phyloP scores from a whole-genome alignment of 352 stramenopile species.

The Pythium vanterpoolii region DNA sequence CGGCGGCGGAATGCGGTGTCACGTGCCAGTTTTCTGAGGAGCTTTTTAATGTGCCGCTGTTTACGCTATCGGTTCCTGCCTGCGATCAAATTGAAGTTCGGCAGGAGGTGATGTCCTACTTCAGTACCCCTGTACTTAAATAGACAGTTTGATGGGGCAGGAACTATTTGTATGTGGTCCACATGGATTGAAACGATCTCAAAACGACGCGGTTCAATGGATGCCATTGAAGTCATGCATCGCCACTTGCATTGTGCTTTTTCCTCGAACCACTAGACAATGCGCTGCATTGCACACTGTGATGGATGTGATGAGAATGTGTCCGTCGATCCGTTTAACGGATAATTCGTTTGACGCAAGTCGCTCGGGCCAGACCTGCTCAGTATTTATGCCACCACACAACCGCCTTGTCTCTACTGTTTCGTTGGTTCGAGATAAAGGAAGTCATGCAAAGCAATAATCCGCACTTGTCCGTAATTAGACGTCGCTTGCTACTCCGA shows the following conservation, averaged over 20 bases:
- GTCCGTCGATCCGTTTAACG: neutral
- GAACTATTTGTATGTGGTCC: neutral
- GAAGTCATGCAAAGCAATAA: neutral
- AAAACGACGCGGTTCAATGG: neutral
- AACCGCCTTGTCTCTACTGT: neutral
- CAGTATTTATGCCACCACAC: neutral
- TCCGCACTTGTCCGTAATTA: neutral
- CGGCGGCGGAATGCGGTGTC: neutral
- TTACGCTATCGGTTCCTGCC: slow-evolving; percentile 2
- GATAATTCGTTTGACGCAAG: neutral
- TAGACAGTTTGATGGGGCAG: too few relatives aligned
- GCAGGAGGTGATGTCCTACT: neutral
- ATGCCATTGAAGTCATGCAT: neutral
- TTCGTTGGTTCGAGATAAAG: neutral
- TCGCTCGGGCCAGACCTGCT: neutral
- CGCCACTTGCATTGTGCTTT: neutral
- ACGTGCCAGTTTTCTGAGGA: too few relatives aligned
- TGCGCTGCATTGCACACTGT: too few relatives aligned
- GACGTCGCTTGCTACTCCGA: too few relatives aligned
- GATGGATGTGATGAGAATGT: too few relatives aligned
- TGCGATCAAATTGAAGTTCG: slow-evolving; percentile 5
- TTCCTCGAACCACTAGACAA: too few relatives aligned
- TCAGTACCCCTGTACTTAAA: neutral
- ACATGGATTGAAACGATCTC: neutral
- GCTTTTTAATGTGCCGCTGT: neutral